phyloP scores from a whole-genome alignment of 371 early-diverging fungal genomes.

The Smittium culicis region DNA sequence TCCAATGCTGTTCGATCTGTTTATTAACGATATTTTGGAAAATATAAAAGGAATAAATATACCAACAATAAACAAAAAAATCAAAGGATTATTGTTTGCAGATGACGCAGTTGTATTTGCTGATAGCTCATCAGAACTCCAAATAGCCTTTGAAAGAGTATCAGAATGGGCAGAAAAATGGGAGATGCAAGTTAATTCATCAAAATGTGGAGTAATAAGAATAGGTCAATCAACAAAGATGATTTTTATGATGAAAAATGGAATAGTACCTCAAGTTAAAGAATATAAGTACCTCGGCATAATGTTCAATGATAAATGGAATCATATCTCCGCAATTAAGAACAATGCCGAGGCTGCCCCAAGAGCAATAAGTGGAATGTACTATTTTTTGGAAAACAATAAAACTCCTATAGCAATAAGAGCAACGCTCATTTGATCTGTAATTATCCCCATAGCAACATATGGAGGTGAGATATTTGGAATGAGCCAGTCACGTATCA shows the following conservation, averaged over 20 bases:
- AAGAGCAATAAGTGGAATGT: not conserved
- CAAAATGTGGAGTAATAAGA: not conserved
- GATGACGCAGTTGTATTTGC: not conserved
- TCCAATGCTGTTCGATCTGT: not conserved
- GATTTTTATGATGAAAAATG: not conserved
- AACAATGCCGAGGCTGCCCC: not conserved
- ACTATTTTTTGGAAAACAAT: not conserved
- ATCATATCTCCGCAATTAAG: not conserved
- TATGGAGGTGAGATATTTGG: not conserved
- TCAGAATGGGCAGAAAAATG: not conserved
- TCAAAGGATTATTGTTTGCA: not conserved
- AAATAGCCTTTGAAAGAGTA: not conserved
- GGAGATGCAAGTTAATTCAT: not conserved
- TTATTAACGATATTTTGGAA: not conserved
- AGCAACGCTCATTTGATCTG: conserved; percentile 1
- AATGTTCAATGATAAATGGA: not conserved
- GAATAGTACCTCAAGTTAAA: not conserved
- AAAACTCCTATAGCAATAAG: not conserved
- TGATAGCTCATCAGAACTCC: not conserved
- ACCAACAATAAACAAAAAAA: not conserved
- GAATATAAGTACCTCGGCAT: not conserved
- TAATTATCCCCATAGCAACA: not conserved
- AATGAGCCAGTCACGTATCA: not conserved
- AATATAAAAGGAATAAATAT: not conserved
- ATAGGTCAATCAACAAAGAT: not conserved